Conservation (phyloP, 257 asterid genomes). For the Nicotiana benthamiana region DNA sequence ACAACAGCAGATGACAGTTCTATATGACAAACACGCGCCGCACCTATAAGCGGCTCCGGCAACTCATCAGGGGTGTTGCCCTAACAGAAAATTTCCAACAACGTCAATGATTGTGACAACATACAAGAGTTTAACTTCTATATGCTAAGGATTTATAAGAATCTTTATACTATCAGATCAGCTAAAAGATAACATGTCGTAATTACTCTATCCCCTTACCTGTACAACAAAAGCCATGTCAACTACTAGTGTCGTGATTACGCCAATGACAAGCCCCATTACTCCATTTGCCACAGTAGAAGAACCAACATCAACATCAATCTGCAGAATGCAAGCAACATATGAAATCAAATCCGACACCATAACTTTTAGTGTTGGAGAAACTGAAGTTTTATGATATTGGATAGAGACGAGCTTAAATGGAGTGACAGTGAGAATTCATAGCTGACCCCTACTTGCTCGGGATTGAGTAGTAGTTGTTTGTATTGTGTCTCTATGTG, state of each 20-base stretch:
- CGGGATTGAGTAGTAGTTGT: neutral
- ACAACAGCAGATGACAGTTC: slow-evolving; percentile 36
- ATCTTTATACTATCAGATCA: neutral
- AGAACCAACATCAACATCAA: slow-evolving; percentile 94
- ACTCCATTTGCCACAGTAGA: slow-evolving; percentile 98
- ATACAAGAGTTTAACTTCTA: no score
- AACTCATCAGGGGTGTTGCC: slow-evolving; percentile 34
- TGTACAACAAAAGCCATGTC: slow-evolving; percentile 99
- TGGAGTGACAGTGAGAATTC: neutral
- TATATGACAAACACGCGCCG: slow-evolving; percentile 37
- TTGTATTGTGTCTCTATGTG: neutral
- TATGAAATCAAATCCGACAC: neutral
- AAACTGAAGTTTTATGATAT: neutral
- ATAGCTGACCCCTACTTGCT: neutral
- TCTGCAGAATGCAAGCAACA: slow-evolving; percentile 34
- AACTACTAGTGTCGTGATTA: slow-evolving; percentile 79
- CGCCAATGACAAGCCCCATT: slow-evolving; percentile 92
- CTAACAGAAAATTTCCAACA: neutral
- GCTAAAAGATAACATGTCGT: neutral
- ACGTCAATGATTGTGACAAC: neutral
- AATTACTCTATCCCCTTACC: slow-evolving; percentile 32
- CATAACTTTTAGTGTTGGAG: neutral
- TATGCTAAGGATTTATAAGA: neutral
- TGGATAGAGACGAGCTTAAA: neutral
- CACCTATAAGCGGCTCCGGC: slow-evolving; percentile 42